These are phyloP conservation scores for Psilocybe azurescens DNA, from an alignment of 768 basidiomycete genomes.

Conservation along the genomic window DNA sequence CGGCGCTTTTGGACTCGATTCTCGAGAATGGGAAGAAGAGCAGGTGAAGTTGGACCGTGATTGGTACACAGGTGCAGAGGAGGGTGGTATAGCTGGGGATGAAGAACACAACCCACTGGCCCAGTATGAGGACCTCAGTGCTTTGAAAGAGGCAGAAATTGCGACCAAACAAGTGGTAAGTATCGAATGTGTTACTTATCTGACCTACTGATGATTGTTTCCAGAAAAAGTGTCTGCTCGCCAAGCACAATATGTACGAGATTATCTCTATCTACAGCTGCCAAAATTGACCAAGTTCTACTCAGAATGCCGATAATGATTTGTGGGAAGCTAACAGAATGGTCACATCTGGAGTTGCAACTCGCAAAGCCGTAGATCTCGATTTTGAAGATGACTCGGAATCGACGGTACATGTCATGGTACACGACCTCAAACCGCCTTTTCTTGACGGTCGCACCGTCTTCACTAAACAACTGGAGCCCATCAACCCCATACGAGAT, in stretches of 20 bases:
- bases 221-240: conserved; percentile 90
- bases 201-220: conserved; percentile 22
- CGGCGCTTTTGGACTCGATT: conserved; percentile 67
- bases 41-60: conserved; percentile 90
- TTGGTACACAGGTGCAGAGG: conserved; percentile 95
- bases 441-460: conserved; percentile 97
- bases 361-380: conserved; percentile 83
- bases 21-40: conserved; percentile 97
- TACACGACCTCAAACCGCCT: conserved; percentile 96
- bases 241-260: conserved; percentile 93
- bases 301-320: conserved; percentile 95
- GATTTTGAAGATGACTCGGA: conserved; percentile 98
- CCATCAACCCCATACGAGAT: conserved; percentile 96
- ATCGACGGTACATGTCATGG: conserved; percentile 96
- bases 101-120: conserved; percentile 93
- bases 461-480: conserved; percentile 95
- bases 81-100: conserved; percentile 83
- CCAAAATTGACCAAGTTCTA: not conserved
- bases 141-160: conserved; percentile 74
- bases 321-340: conserved; percentile 99
- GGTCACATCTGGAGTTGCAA: conserved; percentile 93
- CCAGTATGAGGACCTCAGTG: conserved; percentile 87
- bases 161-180: conserved; percentile 77
- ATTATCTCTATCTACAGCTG: not conserved
- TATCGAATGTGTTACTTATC: conserved; percentile 14